phyloP scores from a whole-genome alignment of 345 rosid species.

The Clausena lansium region DNA sequence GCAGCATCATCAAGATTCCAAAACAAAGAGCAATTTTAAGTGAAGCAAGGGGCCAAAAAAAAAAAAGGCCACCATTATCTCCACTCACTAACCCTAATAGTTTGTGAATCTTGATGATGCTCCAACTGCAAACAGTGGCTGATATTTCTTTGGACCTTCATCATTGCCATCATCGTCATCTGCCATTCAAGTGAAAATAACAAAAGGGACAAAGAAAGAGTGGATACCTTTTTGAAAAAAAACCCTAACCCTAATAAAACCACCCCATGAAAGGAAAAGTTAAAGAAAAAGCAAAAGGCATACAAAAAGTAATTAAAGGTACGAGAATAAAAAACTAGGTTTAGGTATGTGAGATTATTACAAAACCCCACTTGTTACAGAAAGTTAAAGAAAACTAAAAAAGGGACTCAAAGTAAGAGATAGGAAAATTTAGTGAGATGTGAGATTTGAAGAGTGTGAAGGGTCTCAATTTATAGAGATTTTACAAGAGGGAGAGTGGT shows the following conservation, averaged over 20 bases:
- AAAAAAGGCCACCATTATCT: conserved; percentile 15
- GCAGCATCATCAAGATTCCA: conserved; percentile 99
- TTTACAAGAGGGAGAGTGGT: background rate
- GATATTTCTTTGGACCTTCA: conserved; percentile 25
- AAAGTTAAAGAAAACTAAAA: background rate
- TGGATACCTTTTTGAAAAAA: no score
- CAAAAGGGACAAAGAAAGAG: conserved; percentile 10
- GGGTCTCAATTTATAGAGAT: conserved; percentile 35
- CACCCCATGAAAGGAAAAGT: background rate
- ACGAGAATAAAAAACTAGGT: conserved; percentile 3
- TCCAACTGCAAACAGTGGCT: conserved; percentile 75
- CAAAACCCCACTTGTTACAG: conserved; percentile 23
- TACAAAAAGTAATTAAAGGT: background rate
- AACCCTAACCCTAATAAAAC: conserved; percentile 44
- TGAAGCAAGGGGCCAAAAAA: conserved; percentile 10
- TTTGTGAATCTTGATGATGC: conserved; percentile 95
- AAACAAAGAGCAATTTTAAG: conserved; percentile 24
- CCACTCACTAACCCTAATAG: conserved; percentile 21
- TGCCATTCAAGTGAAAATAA: conserved; percentile 3
- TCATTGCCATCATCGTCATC: conserved; percentile 3
- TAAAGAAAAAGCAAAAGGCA: background rate
- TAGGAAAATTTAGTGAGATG: background rate
- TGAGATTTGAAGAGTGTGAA: conserved; percentile 10
- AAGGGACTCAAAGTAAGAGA: background rate
- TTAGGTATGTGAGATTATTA: conserved; percentile 19